Conservation (phyloP, 192 early-diverging fungal species). For the Geranomyces variabilis region DNA sequence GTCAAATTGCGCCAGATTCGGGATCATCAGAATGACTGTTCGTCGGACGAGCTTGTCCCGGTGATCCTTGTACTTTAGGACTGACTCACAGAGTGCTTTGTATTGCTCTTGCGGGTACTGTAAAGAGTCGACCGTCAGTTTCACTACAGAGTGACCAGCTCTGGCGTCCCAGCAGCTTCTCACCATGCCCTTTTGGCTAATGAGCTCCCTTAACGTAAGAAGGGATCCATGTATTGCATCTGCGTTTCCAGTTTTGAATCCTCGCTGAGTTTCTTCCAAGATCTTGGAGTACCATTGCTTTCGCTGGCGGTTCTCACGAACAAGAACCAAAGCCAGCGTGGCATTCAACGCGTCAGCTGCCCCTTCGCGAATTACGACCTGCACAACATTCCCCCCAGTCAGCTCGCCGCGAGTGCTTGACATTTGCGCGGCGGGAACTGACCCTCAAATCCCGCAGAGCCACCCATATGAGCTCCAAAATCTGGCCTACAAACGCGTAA, state of each 20-base stretch:
- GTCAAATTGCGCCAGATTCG: slow-evolving; percentile 80
- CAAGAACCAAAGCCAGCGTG: slow-evolving; percentile 76
- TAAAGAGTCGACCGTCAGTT: neutral
- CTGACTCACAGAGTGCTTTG: slow-evolving; percentile 72
- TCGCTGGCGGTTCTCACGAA: slow-evolving; percentile 70
- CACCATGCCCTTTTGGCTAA: slow-evolving; percentile 81
- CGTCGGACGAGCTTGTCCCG: slow-evolving; percentile 76
- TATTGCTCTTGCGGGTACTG: slow-evolving; percentile 88
- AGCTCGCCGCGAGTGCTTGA: no score
- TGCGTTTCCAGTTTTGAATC: slow-evolving; percentile 66
- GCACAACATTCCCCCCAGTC: neutral
- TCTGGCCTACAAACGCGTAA: slow-evolving; percentile 77
- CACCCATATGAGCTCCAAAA: slow-evolving; percentile 83
- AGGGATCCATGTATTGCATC: slow-evolving; percentile 88
- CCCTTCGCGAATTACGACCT: slow-evolving; percentile 75
- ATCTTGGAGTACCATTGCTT: slow-evolving; percentile 75
- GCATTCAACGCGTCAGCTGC: slow-evolving; percentile 80
- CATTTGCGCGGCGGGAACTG: neutral
- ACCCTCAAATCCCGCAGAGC: slow-evolving; percentile 79
- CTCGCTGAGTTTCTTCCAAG: slow-evolving; percentile 79
- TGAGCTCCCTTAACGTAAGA: slow-evolving; percentile 77
- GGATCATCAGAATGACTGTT: slow-evolving; percentile 84
- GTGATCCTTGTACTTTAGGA: slow-evolving; percentile 76
- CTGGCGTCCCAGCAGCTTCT: no score
- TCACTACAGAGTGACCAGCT: no score